Conservation (phyloP, 805 yeast genomes). For the Lachancea sp. region DNA sequence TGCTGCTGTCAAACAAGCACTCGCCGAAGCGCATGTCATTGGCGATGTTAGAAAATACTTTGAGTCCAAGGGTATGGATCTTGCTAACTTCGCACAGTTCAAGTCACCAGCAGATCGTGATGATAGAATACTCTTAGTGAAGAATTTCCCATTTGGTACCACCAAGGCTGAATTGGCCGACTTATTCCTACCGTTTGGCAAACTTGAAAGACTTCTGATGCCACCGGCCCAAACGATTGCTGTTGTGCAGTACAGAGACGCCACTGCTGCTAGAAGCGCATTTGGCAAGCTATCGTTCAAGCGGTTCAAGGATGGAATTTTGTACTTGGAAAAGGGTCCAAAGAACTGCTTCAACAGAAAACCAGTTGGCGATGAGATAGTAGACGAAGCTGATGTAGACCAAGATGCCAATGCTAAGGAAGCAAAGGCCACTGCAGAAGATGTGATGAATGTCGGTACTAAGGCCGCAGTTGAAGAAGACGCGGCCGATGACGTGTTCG, state of each 20-base stretch:
- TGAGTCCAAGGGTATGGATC: conserved; percentile 78
- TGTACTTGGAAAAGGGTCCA: conserved; percentile 94
- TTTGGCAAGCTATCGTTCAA: conserved; percentile 82
- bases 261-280: conserved; percentile 81
- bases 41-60: conserved; percentile 86
- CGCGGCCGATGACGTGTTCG: conserved; percentile 35
- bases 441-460: conserved; percentile 37
- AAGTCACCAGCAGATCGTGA: conserved; percentile 51
- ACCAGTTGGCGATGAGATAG: conserved; percentile 37
- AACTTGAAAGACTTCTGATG: conserved; percentile 72
- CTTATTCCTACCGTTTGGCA: conserved; percentile 74
- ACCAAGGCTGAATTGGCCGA: conserved; percentile 74
- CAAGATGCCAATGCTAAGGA: conserved; percentile 33
- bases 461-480: conserved; percentile 42
- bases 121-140: conserved; percentile 73
- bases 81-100: conserved; percentile 53
- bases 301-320: conserved; percentile 77
- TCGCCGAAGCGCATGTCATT: conserved; percentile 94
- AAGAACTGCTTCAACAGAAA: conserved; percentile 63
- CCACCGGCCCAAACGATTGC: conserved; percentile 98
- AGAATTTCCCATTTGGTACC: conserved; percentile 89
- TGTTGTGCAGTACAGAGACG: conserved; percentile 78
- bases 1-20: conserved; percentile 92
- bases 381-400: conserved; percentile 22
- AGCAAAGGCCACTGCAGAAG: conserved; percentile 21